Evolutionary conservation across 208 protist species (phyloP).

Genomic region (Trichomonas tenax): DNA sequence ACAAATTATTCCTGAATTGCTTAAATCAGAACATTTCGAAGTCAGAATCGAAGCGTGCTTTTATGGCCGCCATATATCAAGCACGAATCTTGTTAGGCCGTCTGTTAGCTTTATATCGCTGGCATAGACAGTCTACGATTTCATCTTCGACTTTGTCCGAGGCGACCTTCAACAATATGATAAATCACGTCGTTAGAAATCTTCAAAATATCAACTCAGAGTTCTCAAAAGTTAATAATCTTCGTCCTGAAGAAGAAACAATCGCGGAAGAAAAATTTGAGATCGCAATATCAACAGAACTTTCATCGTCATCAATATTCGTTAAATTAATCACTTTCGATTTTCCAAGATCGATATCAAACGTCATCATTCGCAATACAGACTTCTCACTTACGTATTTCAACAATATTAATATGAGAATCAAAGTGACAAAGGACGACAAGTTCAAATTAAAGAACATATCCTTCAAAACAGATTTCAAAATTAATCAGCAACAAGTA

Average conservation of each 20-base stretch:
- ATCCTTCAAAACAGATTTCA: neutral
- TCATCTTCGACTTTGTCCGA: neutral
- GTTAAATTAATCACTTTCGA: neutral
- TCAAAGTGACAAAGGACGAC: neutral
- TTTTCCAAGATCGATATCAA: neutral
- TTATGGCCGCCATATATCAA: neutral
- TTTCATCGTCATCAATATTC: neutral
- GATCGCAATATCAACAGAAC: neutral
- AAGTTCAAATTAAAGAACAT: neutral
- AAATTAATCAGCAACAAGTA: neutral
- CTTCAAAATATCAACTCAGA: neutral
- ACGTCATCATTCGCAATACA: neutral
- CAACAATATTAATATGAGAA: neutral
- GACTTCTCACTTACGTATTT: neutral
- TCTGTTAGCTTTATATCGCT: neutral
- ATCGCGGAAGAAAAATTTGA: neutral
- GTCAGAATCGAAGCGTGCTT: neutral
- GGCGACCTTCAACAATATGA: neutral
- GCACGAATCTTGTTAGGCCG: neutral
- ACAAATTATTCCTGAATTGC: neutral
- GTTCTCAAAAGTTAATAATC: neutral
- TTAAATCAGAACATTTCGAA: neutral
- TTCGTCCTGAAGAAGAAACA: neutral
- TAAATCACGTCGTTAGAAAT: neutral
- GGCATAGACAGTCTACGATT: neutral